phyloP scores from a whole-genome alignment of 1,139 yeast species.

The Candida sanyaensis region DNA sequence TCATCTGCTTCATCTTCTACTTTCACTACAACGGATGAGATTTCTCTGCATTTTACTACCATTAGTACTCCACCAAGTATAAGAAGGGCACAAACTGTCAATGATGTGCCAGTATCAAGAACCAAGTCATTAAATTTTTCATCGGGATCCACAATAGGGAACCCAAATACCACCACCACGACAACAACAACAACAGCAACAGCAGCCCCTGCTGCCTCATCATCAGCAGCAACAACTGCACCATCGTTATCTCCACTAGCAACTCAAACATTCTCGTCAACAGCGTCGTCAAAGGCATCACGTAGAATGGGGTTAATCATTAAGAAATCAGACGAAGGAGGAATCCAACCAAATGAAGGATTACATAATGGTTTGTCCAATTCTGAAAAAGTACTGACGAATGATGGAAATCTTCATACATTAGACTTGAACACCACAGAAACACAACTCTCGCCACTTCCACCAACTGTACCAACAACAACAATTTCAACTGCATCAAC shows the following conservation, averaged over 20 bases:
- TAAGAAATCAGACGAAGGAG: slow-evolving; percentile 36
- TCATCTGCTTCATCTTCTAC: neutral
- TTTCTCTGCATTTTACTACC: slow-evolving; percentile 10
- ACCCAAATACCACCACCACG: neutral
- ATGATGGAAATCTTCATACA: neutral
- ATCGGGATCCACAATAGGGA: neutral
- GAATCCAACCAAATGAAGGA: neutral
- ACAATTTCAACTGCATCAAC: slow-evolving; percentile 10
- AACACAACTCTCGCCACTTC: slow-evolving; percentile 18
- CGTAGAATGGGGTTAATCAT: slow-evolving; percentile 70
- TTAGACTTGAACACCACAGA: neutral
- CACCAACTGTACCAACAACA: slow-evolving; percentile 11
- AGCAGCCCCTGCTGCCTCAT: slow-evolving; percentile 19
- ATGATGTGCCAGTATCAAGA: slow-evolving; percentile 7
- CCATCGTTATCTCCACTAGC: slow-evolving; percentile 44
- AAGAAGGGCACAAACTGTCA: slow-evolving; percentile 51
- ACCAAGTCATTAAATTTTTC: neutral
- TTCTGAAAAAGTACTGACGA: neutral
- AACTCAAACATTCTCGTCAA: slow-evolving; percentile 49
- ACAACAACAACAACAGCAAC: slow-evolving; percentile 31
- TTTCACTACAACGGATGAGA: neutral
- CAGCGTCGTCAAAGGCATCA: slow-evolving; percentile 63
- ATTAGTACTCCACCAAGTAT: slow-evolving; percentile 22
- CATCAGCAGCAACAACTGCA: slow-evolving; percentile 54
- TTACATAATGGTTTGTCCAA: neutral